Conservation (phyloP, 2,329 filamentous ascomycete genomes). For the Aspergillus ibericus region DNA sequence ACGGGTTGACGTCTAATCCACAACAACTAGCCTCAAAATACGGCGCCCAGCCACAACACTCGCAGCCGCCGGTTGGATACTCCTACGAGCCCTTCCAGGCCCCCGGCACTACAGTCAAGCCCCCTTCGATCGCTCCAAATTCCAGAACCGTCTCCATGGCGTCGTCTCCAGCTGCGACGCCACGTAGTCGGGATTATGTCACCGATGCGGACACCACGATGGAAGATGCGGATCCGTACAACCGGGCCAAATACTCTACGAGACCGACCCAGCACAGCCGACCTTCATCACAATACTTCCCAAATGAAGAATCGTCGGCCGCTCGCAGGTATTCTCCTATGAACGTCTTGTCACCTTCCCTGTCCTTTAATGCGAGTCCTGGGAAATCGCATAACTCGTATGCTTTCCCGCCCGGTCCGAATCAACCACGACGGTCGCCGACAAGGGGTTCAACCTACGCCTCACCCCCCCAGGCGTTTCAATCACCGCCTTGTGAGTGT, state of each 20-base stretch:
- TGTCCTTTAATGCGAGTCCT: conserved; percentile 70
- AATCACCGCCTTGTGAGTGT: conserved; percentile 58
- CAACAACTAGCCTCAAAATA: conserved; percentile 53
- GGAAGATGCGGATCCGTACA: conserved; percentile 87
- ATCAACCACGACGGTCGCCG: conserved; percentile 71
- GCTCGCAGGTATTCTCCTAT: conserved; percentile 95
- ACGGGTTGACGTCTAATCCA: conserved; percentile 51
- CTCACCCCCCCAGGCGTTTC: conserved; percentile 58
- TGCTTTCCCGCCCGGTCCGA: conserved; percentile 54
- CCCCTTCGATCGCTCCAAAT: conserved; percentile 39
- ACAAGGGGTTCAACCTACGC: conserved; percentile 63
- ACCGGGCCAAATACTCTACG: conserved; percentile 81
- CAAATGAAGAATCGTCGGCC: conserved; percentile 75
- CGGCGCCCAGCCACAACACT: conserved; percentile 44
- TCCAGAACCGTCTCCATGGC: conserved; percentile 55
- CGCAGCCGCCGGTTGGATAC: conserved; percentile 59
- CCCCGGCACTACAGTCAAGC: conserved; percentile 34
- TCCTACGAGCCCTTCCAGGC: conserved; percentile 68
- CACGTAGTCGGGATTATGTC: conserved; percentile 63
- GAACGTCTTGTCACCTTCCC: conserved; percentile 80
- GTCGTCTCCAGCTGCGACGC: conserved; percentile 58
- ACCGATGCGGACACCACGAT: conserved; percentile 76
- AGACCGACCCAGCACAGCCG: conserved; percentile 71
- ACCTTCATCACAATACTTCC: conserved; percentile 69
- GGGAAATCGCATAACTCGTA: conserved; percentile 54